Evolutionary conservation across 495 filamentous ascomycete species (phyloP).

Genomic region (Monascus purpureus): DNA sequence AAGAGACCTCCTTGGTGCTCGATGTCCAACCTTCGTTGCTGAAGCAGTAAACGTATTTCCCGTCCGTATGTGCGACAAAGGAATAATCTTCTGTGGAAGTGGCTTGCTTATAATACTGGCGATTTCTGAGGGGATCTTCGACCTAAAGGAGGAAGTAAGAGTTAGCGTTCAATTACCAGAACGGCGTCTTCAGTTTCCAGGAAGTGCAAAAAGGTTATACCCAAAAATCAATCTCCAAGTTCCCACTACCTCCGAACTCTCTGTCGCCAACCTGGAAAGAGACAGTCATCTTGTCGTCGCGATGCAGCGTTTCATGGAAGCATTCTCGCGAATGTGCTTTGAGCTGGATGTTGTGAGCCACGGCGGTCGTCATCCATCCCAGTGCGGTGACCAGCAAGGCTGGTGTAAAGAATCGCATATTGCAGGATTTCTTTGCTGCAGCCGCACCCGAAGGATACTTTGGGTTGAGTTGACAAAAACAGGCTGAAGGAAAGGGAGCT

Average conservation of each 20-base stretch:
- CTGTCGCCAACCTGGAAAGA: slow-evolving; percentile 96
- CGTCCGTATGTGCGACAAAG: slow-evolving; percentile 74
- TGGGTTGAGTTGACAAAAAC: no score
- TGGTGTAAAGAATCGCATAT: slow-evolving; percentile 40
- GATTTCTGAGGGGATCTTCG: slow-evolving; percentile 58
- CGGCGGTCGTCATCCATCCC: slow-evolving; percentile 44
- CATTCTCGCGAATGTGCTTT: slow-evolving; percentile 84
- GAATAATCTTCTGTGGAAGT: slow-evolving; percentile 85
- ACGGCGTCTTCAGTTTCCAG: no score
- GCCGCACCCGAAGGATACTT: no score
- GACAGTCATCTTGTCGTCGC: slow-evolving; percentile 95
- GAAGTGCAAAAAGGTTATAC: no score
- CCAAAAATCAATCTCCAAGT: slow-evolving; percentile 97
- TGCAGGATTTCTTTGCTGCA: slow-evolving; percentile 4
- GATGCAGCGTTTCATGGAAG: slow-evolving; percentile 88
- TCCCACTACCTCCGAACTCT: slow-evolving; percentile 89
- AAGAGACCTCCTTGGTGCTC: slow-evolving; percentile 89
- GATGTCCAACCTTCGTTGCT: slow-evolving; percentile 94
- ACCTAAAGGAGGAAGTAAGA: slow-evolving; percentile 36
- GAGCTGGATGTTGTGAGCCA: slow-evolving; percentile 91
- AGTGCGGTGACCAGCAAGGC: slow-evolving; percentile 49
- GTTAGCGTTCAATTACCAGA: slow-evolving; percentile 9
- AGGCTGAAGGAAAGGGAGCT: no score
- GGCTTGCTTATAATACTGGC: slow-evolving; percentile 63
- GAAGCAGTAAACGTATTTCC: slow-evolving; percentile 93